A percentile compares a stretch with the other conserved stretches of the same genome.
These are phyloP conservation scores for Skeletonema marinoi DNA, from an alignment of 108 stramenopile species.

Conservation along the genomic window DNA sequence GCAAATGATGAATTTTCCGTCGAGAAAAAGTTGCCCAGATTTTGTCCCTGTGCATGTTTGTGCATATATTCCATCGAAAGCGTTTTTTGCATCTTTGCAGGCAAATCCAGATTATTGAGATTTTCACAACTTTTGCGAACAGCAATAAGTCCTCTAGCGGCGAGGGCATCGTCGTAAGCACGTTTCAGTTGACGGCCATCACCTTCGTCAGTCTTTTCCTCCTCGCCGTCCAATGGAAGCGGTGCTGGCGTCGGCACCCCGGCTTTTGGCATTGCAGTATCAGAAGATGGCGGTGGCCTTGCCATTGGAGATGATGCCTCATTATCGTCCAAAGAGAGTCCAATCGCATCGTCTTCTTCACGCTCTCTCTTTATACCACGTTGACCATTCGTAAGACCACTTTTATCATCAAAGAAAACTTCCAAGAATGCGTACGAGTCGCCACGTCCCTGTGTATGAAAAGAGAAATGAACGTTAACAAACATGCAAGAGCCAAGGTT, in stretches of 20 bases:
- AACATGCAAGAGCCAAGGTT: background rate
- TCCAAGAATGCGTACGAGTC: slow-evolving; percentile 95
- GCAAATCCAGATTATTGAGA: slow-evolving; percentile 84
- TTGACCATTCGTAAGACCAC: slow-evolving; percentile 39
- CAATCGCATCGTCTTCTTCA: slow-evolving; percentile 90
- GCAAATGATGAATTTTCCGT: slow-evolving; percentile 42
- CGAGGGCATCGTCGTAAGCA: slow-evolving; percentile 89
- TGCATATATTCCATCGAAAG: slow-evolving; percentile 84
- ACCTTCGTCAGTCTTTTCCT: slow-evolving; percentile 23
- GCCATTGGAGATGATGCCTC: slow-evolving; percentile 53
- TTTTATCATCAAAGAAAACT: slow-evolving; percentile 88
- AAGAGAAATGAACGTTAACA: slow-evolving; percentile 1
- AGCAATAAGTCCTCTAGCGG: slow-evolving; percentile 86
- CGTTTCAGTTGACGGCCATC: slow-evolving; percentile 76
- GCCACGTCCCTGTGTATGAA: slow-evolving; percentile 52
- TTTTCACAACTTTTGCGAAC: slow-evolving; percentile 86
- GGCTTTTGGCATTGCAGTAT: background rate
- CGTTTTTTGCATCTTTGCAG: slow-evolving; percentile 85
- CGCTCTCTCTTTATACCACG: slow-evolving; percentile 72
- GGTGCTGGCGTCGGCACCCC: slow-evolving; percentile 39
- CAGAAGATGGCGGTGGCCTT: slow-evolving; percentile 15
- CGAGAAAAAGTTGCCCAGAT: slow-evolving; percentile 46
- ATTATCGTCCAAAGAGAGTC: slow-evolving; percentile 88
- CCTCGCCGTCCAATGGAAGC: slow-evolving; percentile 28
- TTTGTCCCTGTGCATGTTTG: slow-evolving; percentile 60